These are phyloP conservation scores for Leucocoprinus sp. DNA, from an alignment of 768 basidiomycete genomes.

Conservation along the genomic window DNA sequence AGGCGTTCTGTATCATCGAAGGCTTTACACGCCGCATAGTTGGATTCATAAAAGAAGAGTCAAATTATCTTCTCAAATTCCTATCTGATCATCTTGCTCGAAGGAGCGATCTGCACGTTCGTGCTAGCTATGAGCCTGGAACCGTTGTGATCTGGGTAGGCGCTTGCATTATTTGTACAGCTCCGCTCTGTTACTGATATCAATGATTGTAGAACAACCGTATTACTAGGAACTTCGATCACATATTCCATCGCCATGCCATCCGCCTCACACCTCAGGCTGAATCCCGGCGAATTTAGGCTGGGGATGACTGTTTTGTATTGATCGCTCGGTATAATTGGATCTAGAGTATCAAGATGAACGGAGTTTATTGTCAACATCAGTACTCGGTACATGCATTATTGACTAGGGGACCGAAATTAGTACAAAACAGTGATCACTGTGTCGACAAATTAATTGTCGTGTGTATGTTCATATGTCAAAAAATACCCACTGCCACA, in stretches of 20 bases:
- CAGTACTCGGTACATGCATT: too few relatives aligned
- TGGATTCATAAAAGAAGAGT: slow-evolving; percentile 45
- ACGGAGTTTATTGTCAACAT: too few relatives aligned
- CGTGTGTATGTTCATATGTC: too few relatives aligned
- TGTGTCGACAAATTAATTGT: too few relatives aligned
- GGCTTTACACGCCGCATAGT: slow-evolving; percentile 49
- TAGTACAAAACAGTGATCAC: too few relatives aligned
- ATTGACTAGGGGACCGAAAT: too few relatives aligned
- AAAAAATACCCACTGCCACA: too few relatives aligned
- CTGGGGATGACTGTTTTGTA: not conserved
- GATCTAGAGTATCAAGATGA: too few relatives aligned
- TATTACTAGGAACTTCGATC: slow-evolving; percentile 33
- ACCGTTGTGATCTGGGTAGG: slow-evolving; percentile 51
- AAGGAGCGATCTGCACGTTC: slow-evolving; percentile 41
- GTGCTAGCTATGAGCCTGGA: slow-evolving; percentile 42
- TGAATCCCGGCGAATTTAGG: slow-evolving; percentile 17
- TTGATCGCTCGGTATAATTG: too few relatives aligned
- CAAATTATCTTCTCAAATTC: slow-evolving; percentile 38
- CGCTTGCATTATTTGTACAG: not conserved
- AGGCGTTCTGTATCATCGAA: slow-evolving; percentile 50
- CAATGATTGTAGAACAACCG: slow-evolving; percentile 33
- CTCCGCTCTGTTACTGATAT: not conserved
- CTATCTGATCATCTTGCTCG: slow-evolving; percentile 45
- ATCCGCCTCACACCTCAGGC: slow-evolving; percentile 44
- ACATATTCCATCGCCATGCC: slow-evolving; percentile 33